Evolutionary conservation across 78 protist species (phyloP).

Genomic region (Reticulomyxa filosa): DNA sequence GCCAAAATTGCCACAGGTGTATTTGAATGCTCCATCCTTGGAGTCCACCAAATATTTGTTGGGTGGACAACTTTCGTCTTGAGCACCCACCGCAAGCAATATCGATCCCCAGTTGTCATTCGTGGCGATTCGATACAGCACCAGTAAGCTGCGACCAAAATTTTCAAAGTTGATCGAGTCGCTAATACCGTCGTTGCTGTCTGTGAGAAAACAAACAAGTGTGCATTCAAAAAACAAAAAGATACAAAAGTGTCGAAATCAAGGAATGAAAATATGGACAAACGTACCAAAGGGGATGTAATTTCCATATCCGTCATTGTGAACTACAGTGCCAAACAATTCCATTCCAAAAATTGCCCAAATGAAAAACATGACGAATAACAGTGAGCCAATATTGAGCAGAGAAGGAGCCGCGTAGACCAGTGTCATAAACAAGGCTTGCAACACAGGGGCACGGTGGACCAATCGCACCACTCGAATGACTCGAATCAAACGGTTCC

Average conservation of each 20-base stretch:
- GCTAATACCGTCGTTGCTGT: neutral
- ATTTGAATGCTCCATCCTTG: neutral
- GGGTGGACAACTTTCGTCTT: neutral
- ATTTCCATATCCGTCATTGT: too few relatives aligned
- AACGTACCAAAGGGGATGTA: too few relatives aligned
- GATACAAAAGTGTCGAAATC: too few relatives aligned
- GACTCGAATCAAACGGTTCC: neutral
- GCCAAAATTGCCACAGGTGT: too few relatives aligned
- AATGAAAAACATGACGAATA: slow-evolving; percentile 3
- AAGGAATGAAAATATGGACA: too few relatives aligned
- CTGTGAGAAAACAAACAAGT: too few relatives aligned
- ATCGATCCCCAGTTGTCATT: slow-evolving; percentile 8
- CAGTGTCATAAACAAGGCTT: slow-evolving; percentile 5
- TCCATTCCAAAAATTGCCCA: slow-evolving; percentile 1
- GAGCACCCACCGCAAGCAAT: neutral
- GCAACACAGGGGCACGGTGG: neutral
- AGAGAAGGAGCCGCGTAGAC: neutral
- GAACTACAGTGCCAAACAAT: neutral
- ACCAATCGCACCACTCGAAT: neutral
- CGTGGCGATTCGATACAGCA: neutral
- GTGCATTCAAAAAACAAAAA: too few relatives aligned
- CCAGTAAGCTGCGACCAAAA: neutral
- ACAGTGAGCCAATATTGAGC: neutral
- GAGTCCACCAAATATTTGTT: neutral
- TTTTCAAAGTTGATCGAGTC: neutral